A percentile compares a stretch with the other conserved stretches of the same genome.
These are phyloP conservation scores for Kuraishia floccosa DNA, from an alignment of 805 yeast species.

Conservation along the genomic window DNA sequence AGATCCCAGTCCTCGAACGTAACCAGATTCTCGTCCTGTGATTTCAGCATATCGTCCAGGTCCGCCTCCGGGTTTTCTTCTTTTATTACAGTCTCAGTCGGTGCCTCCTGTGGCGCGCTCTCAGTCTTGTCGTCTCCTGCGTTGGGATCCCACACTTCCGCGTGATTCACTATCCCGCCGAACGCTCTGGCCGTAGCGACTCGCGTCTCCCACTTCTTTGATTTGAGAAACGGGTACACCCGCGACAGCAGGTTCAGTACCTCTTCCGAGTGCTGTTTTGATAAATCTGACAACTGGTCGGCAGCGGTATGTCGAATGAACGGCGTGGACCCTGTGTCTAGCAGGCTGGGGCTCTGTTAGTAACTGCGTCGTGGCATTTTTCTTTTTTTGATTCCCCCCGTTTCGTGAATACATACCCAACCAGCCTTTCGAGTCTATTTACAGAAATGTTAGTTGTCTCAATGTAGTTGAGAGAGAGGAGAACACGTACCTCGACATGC, in stretches of 20 bases:
- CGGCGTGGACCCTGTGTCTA: slow-evolving; percentile 93
- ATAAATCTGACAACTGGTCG: slow-evolving; percentile 89
- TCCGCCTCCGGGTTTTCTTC: slow-evolving; percentile 14
- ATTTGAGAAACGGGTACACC: slow-evolving; percentile 79
- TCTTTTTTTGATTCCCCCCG: too few relatives aligned
- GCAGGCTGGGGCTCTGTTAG: slow-evolving; percentile 16
- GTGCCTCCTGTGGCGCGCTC: slow-evolving; percentile 1
- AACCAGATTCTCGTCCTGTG: slow-evolving; percentile 33
- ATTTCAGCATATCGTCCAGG: slow-evolving; percentile 23
- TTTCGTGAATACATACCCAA: slow-evolving; percentile 21
- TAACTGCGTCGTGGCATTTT: too few relatives aligned
- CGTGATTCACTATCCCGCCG: slow-evolving; percentile 81
- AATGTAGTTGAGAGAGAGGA: too few relatives aligned
- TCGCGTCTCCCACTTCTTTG: slow-evolving; percentile 92
- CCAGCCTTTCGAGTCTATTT: slow-evolving; percentile 47
- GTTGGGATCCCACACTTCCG: slow-evolving; percentile 80
- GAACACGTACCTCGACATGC: background rate
- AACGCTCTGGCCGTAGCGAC: slow-evolving; percentile 90
- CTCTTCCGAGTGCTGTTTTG: slow-evolving; percentile 92
- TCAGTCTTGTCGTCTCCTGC: slow-evolving; percentile 9
- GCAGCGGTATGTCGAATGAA: slow-evolving; percentile 95
- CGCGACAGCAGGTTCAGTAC: slow-evolving; percentile 71
- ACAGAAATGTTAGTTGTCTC: slow-evolving; percentile 9
- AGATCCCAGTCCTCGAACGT: slow-evolving; percentile 40
- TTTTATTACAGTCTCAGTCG: slow-evolving; percentile 8